phyloP scores from a whole-genome alignment of 148 eudicot species.

The Cornus suecica region DNA sequence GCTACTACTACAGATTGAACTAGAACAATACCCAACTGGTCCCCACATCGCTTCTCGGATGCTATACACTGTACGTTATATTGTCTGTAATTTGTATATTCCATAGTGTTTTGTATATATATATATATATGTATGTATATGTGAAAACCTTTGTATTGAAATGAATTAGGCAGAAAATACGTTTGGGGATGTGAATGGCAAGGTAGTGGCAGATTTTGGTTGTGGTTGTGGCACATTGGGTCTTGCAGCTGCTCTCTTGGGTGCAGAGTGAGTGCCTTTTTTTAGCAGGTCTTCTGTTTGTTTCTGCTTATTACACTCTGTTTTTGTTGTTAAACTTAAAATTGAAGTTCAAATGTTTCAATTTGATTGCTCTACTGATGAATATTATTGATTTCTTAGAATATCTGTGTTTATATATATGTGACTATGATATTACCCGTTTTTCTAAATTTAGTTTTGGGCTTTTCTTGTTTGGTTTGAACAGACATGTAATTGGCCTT shows the following conservation, averaged over 20 bases:
- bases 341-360: not conserved
- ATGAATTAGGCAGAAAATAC: slow-evolving; percentile 80
- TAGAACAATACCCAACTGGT: slow-evolving; percentile 98
- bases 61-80: slow-evolving; percentile 94
- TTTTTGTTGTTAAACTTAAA: not conserved
- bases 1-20: slow-evolving; percentile 62
- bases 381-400: not conserved
- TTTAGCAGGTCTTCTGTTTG: not conserved
- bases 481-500: slow-evolving; percentile 75
- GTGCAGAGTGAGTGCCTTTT: slow-evolving; percentile 72
- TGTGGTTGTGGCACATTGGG: slow-evolving; percentile 99
- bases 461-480: slow-evolving; percentile 21
- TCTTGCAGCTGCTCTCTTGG: slow-evolving; percentile 86
- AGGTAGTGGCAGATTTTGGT: slow-evolving; percentile 96
- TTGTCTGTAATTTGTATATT: not conserved
- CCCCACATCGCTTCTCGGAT: slow-evolving; percentile 94
- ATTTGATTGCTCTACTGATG: not conserved
- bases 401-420: not conserved
- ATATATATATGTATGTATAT: too few species aligned
- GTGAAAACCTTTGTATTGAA: slow-evolving; percentile 17
- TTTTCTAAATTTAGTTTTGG: not conserved
- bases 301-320: not conserved
- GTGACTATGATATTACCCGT: not conserved
- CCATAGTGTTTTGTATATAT: not conserved
- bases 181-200: slow-evolving; percentile 71